These are phyloP conservation scores for Penicillium turbatum DNA, from an alignment of 495 filamentous ascomycete genomes.

Conservation along the genomic window DNA sequence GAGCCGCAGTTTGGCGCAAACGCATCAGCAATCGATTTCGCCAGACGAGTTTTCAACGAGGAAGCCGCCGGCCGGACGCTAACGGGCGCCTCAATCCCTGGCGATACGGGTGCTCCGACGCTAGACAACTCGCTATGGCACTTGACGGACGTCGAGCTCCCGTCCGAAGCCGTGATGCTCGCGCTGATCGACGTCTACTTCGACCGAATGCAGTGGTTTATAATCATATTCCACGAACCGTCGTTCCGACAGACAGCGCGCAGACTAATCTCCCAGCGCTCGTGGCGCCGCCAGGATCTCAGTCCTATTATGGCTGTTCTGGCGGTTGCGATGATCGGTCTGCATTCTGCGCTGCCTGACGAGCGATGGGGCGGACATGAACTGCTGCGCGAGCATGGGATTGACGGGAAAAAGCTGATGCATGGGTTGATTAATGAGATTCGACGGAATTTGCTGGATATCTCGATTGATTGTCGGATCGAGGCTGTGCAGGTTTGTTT, in stretches of 20 bases:
- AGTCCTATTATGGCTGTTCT: conserved; percentile 14
- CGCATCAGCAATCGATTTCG: conserved; percentile 2
- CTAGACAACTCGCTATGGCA: conserved; percentile 9
- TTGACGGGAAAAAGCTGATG: conserved; percentile 8
- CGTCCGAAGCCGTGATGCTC: conserved; percentile 12
- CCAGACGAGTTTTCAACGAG: conserved; percentile 7
- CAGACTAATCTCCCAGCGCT: conserved; percentile 7
- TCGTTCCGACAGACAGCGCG: conserved; percentile 14
- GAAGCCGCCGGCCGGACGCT: conserved; percentile 5
- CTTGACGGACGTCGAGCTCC: conserved; percentile 13
- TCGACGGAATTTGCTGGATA: conserved; percentile 15
- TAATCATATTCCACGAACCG: conserved; percentile 16
- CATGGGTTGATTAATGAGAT: conserved; percentile 14
- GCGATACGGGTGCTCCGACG: not conserved
- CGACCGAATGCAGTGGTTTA: conserved; percentile 19
- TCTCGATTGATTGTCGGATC: conserved; percentile 15
- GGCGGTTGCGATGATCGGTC: conserved; percentile 14
- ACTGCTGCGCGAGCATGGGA: not conserved
- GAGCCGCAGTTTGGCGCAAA: conserved; percentile 2
- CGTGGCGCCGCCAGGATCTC: conserved; percentile 19
- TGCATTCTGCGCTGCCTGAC: conserved; percentile 18
- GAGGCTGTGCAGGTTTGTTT: conserved; percentile 19
- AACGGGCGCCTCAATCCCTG: conserved; percentile 2
- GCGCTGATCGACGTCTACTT: conserved; percentile 19
- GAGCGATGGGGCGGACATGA: conserved; percentile 9